Conservation (phyloP, 177 flowering plant genomes). For the Vitis hybrid region DNA sequence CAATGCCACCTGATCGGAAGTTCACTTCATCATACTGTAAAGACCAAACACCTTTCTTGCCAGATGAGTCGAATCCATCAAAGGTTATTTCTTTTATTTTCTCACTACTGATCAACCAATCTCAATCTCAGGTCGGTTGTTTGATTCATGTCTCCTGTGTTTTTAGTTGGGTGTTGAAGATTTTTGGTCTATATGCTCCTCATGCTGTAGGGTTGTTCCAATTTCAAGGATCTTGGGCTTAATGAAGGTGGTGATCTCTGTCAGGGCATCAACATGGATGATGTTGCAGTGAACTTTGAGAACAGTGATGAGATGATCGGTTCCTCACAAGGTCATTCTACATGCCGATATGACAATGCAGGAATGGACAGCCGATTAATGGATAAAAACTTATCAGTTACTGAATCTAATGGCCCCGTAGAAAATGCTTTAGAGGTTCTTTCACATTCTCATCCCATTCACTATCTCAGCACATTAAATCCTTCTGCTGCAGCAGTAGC, state of each 20-base stretch:
- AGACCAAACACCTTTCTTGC: slow-evolving; percentile 29
- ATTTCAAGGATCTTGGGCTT: slow-evolving; percentile 35
- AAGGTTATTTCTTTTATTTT: slow-evolving; percentile 34
- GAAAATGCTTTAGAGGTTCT: slow-evolving; percentile 57
- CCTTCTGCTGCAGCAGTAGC: too few relatives aligned
- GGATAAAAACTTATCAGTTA: slow-evolving; percentile 44
- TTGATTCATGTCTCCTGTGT: too few relatives aligned
- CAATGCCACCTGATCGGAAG: slow-evolving; percentile 21
- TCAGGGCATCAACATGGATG: slow-evolving; percentile 47
- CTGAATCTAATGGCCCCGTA: slow-evolving; percentile 38
- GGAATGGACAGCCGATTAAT: slow-evolving; percentile 36
- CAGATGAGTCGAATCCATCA: slow-evolving; percentile 25
- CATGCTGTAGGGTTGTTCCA: slow-evolving; percentile 33
- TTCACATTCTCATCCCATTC: background rate
- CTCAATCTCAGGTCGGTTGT: too few relatives aligned
- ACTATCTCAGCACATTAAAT: too few relatives aligned
- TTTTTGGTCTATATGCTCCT: background rate
- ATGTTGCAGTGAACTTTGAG: slow-evolving; percentile 40
- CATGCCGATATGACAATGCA: slow-evolving; percentile 30
- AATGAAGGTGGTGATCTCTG: slow-evolving; percentile 39
- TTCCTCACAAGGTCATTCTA: slow-evolving; percentile 30
- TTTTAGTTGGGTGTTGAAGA: too few relatives aligned
- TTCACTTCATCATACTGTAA: slow-evolving; percentile 9
- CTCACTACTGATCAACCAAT: too few relatives aligned
- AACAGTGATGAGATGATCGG: slow-evolving; percentile 40